Percentiles rank a stretch among this genome's conserved stretches.
phyloP scores from a whole-genome alignment of 2,329 filamentous ascomycete genomes.

The Xylaria digitata region DNA sequence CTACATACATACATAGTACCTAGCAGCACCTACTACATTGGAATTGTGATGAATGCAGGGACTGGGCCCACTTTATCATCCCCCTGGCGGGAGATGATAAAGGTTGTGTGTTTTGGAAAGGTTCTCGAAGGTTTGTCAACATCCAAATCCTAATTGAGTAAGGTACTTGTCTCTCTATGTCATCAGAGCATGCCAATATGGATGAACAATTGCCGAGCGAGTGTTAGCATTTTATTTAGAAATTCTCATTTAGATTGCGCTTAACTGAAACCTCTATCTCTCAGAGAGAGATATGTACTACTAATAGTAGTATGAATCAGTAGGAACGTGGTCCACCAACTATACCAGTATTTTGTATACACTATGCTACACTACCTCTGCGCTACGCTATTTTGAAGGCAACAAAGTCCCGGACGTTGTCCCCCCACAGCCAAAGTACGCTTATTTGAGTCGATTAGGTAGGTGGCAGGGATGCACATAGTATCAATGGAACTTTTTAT shows the following conservation, averaged over 20 bases:
- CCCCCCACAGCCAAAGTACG: constrained; percentile 26
- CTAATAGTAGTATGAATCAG: constrained; percentile 2
- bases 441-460: constrained; percentile 36
- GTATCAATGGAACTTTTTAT: constrained; percentile 15
- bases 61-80: constrained; percentile 22
- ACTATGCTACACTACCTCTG: neutral
- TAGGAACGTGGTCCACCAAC: constrained; percentile 11
- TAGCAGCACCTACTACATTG: constrained; percentile 13
- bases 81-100: constrained; percentile 24
- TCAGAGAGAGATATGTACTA: constrained; percentile 12
- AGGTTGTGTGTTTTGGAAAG: constrained; percentile 24
- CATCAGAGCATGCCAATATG: neutral
- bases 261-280: constrained; percentile 5
- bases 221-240: neutral
- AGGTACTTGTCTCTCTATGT: neutral
- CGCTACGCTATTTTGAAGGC: neutral
- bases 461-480: constrained; percentile 34
- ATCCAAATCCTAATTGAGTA: constrained; percentile 12
- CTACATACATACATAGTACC: constrained; percentile 19
- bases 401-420: constrained; percentile 23
- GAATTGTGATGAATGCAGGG: constrained; percentile 31
- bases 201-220: constrained; percentile 5
- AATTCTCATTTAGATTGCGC: neutral
- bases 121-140: constrained; percentile 27
- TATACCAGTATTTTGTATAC: neutral